Base-by-base conservation (phyloP, 495 filamentous ascomycete species). In the Penicillium soppii region DNA sequence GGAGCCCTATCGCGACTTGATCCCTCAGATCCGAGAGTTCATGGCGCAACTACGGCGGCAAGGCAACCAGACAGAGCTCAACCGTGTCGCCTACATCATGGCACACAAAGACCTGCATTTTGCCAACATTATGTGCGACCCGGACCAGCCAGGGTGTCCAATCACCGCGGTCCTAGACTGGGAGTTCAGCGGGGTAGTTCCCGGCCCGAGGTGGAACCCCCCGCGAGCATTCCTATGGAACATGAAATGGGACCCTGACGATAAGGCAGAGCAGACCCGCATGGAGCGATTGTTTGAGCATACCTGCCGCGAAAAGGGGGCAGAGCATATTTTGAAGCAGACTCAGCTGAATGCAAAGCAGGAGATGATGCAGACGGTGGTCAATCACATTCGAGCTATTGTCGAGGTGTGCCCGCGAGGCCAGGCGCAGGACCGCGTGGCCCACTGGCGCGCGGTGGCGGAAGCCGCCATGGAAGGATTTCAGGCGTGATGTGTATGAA, bases 81-180 rank as follows among this genome's bases (percentile, higher is more conserved):
- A n/a, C n/a, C n/a, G n/a, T n/a, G n/a, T n/a, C n/a, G n/a, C n/a
- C n/a, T n/a, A n/a, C n/a, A n/a, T n/a, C n/a, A n/a, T n/a, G n/a
- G n/a, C n/a, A n/a, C n/a, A n/a, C n/a, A n/a, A n/a, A n/a, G n/a
- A n/a, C n/a, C n/a, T n/a, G n/a, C n/a, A n/a, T n/a, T n/a, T n/a
- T n/a, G n/a, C n/a, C n/a, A n/a, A n/a, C n/a, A n/a, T n/a, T n/a
- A n/a, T n/a, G n/a, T n/a, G n/a, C n/a, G n/a, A n/a, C n/a, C n/a
- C 48, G 7, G 20, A 42, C 3, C 47, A 52, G 16, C 43, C 50
- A 10, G 45, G 41, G 5, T 53, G 53, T 43, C 53, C 38, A 1
- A 69, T 72, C 47, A 74, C 68, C 8, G 62, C 52, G 1, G 47
- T 74, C 3, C 50, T 72, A 3, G 71, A 71, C 52, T 74, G 69